Evolutionary conservation across 2,329 filamentous ascomycete species (phyloP), one percentile per base, ranked within the genome.

Genomic region (Cordyceps cateniannulata): DNA sequence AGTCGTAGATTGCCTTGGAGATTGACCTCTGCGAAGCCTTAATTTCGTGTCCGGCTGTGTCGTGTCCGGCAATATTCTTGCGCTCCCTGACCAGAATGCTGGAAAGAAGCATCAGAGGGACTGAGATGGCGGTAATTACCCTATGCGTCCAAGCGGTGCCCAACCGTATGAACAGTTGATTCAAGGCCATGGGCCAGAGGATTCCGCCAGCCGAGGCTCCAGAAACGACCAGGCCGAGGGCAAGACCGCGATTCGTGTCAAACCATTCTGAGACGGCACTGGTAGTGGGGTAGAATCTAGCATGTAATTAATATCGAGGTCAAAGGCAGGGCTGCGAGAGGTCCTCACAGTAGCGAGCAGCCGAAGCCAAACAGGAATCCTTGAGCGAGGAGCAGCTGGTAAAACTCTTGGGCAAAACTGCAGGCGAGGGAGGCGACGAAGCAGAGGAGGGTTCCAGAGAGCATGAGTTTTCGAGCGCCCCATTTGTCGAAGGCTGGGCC

Each of bases 341-440:
- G 14, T 52, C 60, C 67, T 61, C 69, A 76, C 62, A 75, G 54
- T 49, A 75, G 67, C 16, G 76, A 72, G 57, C 70, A 73, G 14
- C 75, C 75, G 16, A 77, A 59, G 2, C 78, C 78, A 29, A 76
- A 68, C 16, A 76, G 72, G 24, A 77, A 61, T 0, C 79, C 76
- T 58, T 79, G 76, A 0, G 72, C 64, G 2, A 77, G 61, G 1
- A 79, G 63, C 6, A 74, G 62, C 51, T 78, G 75, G 61, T 68
- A 75, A 62, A 73, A 78, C 2, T 67, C 61, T 5, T 56, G 68
- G 1, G 69, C 68, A 35, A 73, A 68, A 53, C 67, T 70, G 6
- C 69, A 65, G 63, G 70, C 67, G 61, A 77, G 71, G 62, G 76
- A 72, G 0, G 78, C 74, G 5, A 75, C 64, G 16, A 77, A 65